Percentiles rank a stretch among this genome's conserved stretches.
Conservation (phyloP, 208 protist species). For the Lotmaria passim region DNA sequence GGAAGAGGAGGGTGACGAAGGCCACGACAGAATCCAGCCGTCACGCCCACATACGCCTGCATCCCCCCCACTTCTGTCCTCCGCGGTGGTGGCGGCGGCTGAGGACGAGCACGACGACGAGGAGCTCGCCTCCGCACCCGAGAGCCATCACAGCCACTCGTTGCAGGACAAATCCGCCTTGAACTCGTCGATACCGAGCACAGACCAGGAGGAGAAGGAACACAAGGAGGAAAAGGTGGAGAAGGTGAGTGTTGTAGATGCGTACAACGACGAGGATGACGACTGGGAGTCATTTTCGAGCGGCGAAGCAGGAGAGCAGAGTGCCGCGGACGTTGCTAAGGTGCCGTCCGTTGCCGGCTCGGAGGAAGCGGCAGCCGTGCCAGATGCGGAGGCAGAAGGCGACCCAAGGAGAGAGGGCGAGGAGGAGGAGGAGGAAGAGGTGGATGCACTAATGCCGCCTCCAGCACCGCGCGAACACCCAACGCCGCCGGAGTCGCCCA, state of each 20-base stretch:
- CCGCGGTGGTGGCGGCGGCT: background rate
- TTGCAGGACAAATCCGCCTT: background rate
- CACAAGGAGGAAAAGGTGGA: background rate
- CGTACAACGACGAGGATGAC: conserved; percentile 16
- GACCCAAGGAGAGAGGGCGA: background rate
- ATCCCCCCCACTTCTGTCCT: too few species aligned
- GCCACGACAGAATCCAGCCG: too few species aligned
- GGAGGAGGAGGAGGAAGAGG: background rate
- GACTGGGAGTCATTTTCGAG: conserved; percentile 21
- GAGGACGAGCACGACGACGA: background rate
- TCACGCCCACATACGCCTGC: too few species aligned
- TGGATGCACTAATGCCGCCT: conserved; percentile 6
- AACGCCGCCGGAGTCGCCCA: conserved; percentile 11
- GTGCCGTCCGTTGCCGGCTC: background rate
- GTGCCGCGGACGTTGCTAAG: background rate
- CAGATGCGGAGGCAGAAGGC: background rate
- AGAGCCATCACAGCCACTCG: background rate
- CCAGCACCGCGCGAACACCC: conserved; percentile 22
- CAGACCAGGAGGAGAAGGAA: background rate
- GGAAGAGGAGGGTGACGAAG: too few species aligned
- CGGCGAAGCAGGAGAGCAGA: background rate
- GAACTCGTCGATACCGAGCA: background rate
- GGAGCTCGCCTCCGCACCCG: background rate
- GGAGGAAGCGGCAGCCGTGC: background rate
- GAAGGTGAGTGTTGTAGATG: background rate